phyloP scores from a whole-genome alignment of 2,329 filamentous ascomycete genomes.

The Cercospora sp. region DNA sequence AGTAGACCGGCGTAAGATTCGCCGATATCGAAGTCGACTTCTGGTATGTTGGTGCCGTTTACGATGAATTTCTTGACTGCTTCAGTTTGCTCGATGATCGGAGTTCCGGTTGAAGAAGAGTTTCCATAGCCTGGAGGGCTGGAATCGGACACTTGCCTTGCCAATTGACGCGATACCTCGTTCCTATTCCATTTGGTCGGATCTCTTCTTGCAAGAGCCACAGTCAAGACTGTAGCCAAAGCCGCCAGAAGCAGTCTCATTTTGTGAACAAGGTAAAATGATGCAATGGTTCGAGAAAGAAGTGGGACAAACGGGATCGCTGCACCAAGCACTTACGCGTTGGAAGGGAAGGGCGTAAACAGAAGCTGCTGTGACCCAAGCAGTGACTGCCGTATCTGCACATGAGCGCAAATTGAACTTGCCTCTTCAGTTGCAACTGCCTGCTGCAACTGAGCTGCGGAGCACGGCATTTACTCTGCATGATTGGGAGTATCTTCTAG shows the following conservation, averaged over 20 bases:
- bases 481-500: background rate
- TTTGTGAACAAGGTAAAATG: background rate
- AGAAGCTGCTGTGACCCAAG: background rate
- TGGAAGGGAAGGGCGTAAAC: background rate
- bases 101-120: background rate
- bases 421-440: background rate
- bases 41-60: constrained; percentile 35
- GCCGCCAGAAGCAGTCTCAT: background rate
- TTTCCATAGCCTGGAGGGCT: background rate
- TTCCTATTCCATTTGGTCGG: constrained; percentile 2
- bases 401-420: background rate
- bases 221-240: background rate
- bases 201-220: background rate
- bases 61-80: constrained; percentile 47
- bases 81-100: constrained; percentile 45
- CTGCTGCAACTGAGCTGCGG: background rate
- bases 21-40: constrained; percentile 41
- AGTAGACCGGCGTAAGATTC: constrained; percentile 39
- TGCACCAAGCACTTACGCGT: background rate
- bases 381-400: background rate
- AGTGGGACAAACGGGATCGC: background rate
- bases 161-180: background rate
- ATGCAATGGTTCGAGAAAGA: background rate
- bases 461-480: background rate
- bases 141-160: background rate